Evolutionary conservation across 306 rosid species (phyloP).

Genomic region (Cyamopsis tetragonoloba): DNA sequence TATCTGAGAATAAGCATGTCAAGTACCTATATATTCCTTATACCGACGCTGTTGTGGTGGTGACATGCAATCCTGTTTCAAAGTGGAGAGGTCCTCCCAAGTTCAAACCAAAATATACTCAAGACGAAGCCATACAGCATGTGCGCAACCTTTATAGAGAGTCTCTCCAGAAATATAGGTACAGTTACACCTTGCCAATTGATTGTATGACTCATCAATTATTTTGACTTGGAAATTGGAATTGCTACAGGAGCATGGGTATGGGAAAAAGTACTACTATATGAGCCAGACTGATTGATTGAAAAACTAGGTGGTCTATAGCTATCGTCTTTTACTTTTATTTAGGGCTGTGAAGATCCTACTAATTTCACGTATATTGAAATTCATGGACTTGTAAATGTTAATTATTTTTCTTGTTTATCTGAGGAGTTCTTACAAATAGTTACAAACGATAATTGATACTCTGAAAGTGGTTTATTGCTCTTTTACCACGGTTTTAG

Average conservation of each 20-base stretch:
- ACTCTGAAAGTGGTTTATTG: conserved; percentile 8
- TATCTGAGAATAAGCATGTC: conserved; percentile 86
- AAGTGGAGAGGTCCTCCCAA: conserved; percentile 90
- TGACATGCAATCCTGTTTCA: conserved; percentile 89
- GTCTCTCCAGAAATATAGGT: conserved; percentile 70
- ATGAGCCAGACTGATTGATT: background rate
- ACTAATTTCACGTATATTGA: conserved; percentile 7
- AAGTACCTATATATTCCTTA: conserved; percentile 87
- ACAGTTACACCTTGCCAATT: conserved; percentile 13
- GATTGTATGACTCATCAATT: conserved; percentile 5
- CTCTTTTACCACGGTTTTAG: background rate
- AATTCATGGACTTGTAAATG: background rate
- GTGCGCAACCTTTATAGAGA: conserved; percentile 72
- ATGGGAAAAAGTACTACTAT: conserved; percentile 1
- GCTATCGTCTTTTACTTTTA: background rate
- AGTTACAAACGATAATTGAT: background rate
- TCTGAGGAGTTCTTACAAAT: conserved; percentile 8
- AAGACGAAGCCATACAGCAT: conserved; percentile 78
- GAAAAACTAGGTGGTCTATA: background rate
- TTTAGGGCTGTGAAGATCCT: background rate
- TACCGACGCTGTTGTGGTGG: conserved; percentile 75
- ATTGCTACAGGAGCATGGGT: conserved; percentile 5
- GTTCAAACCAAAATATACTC: conserved; percentile 71
- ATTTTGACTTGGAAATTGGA: conserved; percentile 22
- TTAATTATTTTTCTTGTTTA: background rate